A percentile compares a stretch with the other conserved stretches of the same genome.
Evolutionary conservation across 768 basidiomycete genomes (phyloP).

Genomic region (Cyclocybe cylindracea): DNA sequence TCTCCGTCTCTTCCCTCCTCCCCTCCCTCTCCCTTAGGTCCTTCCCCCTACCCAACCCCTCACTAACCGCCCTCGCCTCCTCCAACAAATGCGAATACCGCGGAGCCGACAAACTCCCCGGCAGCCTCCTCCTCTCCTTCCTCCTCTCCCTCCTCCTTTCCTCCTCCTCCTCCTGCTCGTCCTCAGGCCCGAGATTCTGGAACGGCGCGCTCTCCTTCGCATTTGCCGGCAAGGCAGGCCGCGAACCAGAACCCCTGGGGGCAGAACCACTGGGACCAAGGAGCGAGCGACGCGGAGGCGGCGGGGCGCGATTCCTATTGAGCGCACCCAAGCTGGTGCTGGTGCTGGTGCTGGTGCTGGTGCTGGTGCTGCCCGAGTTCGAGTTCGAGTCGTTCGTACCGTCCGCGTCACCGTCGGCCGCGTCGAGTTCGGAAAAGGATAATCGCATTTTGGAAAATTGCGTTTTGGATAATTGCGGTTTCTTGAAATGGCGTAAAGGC

Average conservation of each 20-base stretch:
- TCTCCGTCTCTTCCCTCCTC: neutral
- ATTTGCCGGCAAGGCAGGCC: too few relatives aligned
- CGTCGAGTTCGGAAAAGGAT: too few relatives aligned
- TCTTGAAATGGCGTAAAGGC: too few relatives aligned
- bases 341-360: too few relatives aligned
- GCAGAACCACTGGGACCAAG: neutral
- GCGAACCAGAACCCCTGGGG: too few relatives aligned
- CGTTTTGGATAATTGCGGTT: too few relatives aligned
- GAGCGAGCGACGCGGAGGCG: slow-evolving; percentile 22
- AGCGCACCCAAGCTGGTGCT: slow-evolving; percentile 15
- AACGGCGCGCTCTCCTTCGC: too few relatives aligned
- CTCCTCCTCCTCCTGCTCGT: slow-evolving; percentile 11
- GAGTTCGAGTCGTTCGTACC: too few relatives aligned
- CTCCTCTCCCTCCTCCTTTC: too few relatives aligned
- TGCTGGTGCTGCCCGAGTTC: too few relatives aligned
- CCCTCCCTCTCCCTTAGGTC: neutral
- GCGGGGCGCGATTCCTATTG: slow-evolving; percentile 30
- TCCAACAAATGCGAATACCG: slow-evolving; percentile 60
- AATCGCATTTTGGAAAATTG: too few relatives aligned
- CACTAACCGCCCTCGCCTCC: slow-evolving; percentile 47
- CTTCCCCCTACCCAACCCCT: slow-evolving; percentile 8
- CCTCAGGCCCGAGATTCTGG: slow-evolving; percentile 26
- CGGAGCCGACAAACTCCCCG: slow-evolving; percentile 48
- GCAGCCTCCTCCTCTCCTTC: slow-evolving; percentile 27
- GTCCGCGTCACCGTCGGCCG: too few relatives aligned